Base-by-base conservation (phyloP, 129 eudicot species). In the Rutidosis leptorrhynchoides region DNA sequence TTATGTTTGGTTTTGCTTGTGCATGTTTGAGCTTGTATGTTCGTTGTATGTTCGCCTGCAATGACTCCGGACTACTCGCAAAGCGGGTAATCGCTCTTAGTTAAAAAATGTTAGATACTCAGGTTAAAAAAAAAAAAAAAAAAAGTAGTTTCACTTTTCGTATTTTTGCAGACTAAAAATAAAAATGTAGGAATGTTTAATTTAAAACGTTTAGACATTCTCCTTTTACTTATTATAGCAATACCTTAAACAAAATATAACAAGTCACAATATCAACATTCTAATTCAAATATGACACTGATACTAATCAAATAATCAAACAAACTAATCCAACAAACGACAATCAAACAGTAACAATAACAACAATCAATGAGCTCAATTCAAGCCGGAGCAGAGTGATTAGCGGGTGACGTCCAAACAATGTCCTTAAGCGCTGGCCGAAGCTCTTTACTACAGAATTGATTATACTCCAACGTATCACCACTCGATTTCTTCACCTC, bases 371-470 rank as follows among this genome's bases (percentile, higher is more conserved):
- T 62, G 29, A 2, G 21, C 5, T 40, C 7, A 22, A 58, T 62
- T 69, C 63, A 77, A 0, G 63, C 69, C 16, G 53, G 77, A 29
- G 77, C 25, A 28, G 81, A 56, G 45, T 64, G 61, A 58, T 77
- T 56, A 40, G 76, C 74, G 27, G 81, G 77, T n/a, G 86, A 74
- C 61, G 75, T 74, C 86, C 86, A 82, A 1, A 78, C 73, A 14
- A 91, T 75, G 54, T 87, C 97, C 64, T 87, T 79, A 0, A 91
- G 83, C 28, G 97, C 97, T 14, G 97, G 97, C 23, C 96, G 81
- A 49, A 91, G 96, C 79, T 87, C 86, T 21, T 85, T 83, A 24
- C 84, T 81, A 85, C 97, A 91, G 83, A 91, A 91, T 37, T 83
- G 90, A 57, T 87, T 83, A 73, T 84, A 91, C 84, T 91, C 97